A percentile compares a stretch with the other conserved stretches of the same genome.
Evolutionary conservation across 2,329 filamentous ascomycete species (phyloP).

Genomic region (Ilyonectria robusta): DNA sequence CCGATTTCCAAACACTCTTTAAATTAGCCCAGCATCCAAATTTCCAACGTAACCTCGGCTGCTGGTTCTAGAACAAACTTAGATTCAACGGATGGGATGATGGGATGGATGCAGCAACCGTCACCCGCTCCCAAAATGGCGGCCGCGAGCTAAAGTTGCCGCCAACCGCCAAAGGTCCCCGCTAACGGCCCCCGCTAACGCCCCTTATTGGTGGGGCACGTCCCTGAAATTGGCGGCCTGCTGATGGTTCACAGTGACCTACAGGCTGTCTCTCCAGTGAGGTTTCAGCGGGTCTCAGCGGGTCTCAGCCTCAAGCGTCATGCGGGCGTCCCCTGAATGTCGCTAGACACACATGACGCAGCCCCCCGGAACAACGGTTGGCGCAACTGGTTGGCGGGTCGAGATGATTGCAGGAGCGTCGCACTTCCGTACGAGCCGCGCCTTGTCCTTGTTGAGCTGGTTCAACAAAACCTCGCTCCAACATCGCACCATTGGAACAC

Average conservation of each 20-base stretch:
- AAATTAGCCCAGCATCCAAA: background rate
- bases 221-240: no score
- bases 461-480: background rate
- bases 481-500: background rate
- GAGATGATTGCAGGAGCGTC: background rate
- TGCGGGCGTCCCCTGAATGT: background rate
- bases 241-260: background rate
- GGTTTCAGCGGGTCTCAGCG: background rate
- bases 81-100: background rate
- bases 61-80: background rate
- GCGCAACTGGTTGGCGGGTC: background rate
- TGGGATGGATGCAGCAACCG: background rate
- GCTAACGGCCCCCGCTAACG: background rate
- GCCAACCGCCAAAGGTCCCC: background rate
- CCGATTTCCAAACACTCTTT: background rate
- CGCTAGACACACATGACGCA: background rate
- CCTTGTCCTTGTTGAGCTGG: background rate
- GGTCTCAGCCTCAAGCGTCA: background rate
- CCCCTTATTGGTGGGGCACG: background rate
- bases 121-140: background rate
- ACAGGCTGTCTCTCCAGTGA: background rate
- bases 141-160: background rate
- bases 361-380: background rate
- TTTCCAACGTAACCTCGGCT: background rate
- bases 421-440: background rate